Base-by-base conservation (phyloP, 352 stramenopile genomes). In the Pythium vanterpoolii region DNA sequence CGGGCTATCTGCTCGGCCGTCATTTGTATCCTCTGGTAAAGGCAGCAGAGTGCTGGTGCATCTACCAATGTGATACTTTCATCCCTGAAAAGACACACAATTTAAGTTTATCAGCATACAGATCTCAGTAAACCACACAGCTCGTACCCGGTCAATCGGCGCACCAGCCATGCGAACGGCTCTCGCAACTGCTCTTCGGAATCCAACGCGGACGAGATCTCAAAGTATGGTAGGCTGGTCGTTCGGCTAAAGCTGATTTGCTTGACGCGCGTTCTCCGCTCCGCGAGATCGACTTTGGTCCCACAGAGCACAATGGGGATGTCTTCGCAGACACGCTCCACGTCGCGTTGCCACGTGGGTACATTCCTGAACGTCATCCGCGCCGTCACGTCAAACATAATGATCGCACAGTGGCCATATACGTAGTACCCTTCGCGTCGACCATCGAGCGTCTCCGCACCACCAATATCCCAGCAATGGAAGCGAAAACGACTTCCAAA, bases 251-350 rank as follows among this genome's bases (percentile, higher is more conserved):
- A 99, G 28, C 95, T 99, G 69, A 99, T 99, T 79, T 99, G 96
- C 87, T 99, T 99, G 50, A 97, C 96, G 87, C 99, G 99, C 14
- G 99, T 97, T 88, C 99, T 99, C 62, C 97, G 90, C 74, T 99
- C 97, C 87, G 99, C 99, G 71, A 99, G 98, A 79, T 99, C 98
- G 14, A 99, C 97, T 90, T 99, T 99, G 90, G 99, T 99, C 54
- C 97, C 98, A 49, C 87, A 97, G 33, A 99, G 80, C 55, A 99
- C 97, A 67, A 99, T 99, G 38, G 98, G 98, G 66, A 99, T 99
- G 78, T 99, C 98, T 74, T 99, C 97, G 79, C 97, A 99, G 21
- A 99, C 97, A 56, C 97, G 95, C 66, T 97, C 98, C 54, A 99
- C 72, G 77, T 99, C 98, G 72, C 97, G 89, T 77, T 99, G 96